Evolutionary conservation across 768 basidiomycete species (phyloP).

Genomic region (Hypsizygus marmoreus): DNA sequence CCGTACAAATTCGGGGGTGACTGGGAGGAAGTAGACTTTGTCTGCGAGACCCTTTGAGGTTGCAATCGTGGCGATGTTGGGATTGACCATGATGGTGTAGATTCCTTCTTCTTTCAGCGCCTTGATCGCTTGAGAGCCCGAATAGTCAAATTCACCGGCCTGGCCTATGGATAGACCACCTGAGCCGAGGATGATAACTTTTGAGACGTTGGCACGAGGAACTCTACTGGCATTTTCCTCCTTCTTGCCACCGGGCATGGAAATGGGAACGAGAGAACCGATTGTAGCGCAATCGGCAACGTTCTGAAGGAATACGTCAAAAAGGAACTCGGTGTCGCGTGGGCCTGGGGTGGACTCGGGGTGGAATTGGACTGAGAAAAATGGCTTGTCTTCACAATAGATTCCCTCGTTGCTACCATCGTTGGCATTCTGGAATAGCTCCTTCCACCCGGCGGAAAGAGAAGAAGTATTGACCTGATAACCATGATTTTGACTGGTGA

Average conservation of each 20-base stretch:
- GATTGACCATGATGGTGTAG: constrained; percentile 98
- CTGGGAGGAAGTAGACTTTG: constrained; percentile 99
- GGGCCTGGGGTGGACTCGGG: constrained; percentile 97
- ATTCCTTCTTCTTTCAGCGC: constrained; percentile 99
- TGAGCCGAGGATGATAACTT: constrained; percentile 96
- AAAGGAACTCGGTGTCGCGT: constrained; percentile 97
- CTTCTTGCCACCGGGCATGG: constrained; percentile 78
- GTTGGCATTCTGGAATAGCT: constrained; percentile 95
- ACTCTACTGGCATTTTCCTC: constrained; percentile 77
- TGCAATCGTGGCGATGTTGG: constrained; percentile 98
- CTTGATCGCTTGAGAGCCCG: constrained; percentile 98
- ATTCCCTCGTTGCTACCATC: constrained; percentile 98
- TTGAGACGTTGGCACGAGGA: constrained; percentile 78
- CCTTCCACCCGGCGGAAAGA: constrained; percentile 86
- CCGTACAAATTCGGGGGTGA: constrained; percentile 95
- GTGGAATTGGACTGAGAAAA: constrained; percentile 99
- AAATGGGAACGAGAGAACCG: constrained; percentile 54
- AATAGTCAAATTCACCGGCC: constrained; percentile 99
- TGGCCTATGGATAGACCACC: constrained; percentile 98
- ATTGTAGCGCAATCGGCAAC: constrained; percentile 72
- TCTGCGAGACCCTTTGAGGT: constrained; percentile 97
- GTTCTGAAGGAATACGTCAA: constrained; percentile 94
- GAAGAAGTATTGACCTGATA: constrained; percentile 87
- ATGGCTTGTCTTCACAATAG: constrained; percentile 88
- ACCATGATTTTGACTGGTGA: constrained; percentile 99